Evolutionary conservation across 148 eudicot species (phyloP).

Genomic region (Silene conica): DNA sequence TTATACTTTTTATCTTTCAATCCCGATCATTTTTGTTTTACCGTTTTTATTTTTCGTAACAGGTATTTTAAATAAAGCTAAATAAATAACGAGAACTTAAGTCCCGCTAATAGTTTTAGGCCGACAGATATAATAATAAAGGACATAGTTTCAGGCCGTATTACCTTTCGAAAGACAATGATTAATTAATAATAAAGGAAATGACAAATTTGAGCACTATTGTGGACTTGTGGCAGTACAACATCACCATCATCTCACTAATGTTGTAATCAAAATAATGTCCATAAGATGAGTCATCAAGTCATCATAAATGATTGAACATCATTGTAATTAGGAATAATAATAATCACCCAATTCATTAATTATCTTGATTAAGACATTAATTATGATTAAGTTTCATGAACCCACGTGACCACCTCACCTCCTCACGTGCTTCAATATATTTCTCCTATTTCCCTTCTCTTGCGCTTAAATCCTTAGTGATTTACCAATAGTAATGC

Average conservation of each 20-base stretch:
- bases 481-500: conserved; percentile 7
- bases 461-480: neutral
- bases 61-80: too few relatives aligned
- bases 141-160: too few relatives aligned
- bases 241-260: conserved; percentile 14
- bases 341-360: neutral
- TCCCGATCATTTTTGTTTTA: too few relatives aligned
- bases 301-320: neutral
- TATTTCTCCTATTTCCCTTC: neutral
- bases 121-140: too few relatives aligned
- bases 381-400: conserved; percentile 7
- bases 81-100: too few relatives aligned
- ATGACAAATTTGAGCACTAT: conserved; percentile 8
- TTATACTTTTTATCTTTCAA: too few relatives aligned
- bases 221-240: neutral
- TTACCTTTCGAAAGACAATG: neutral
- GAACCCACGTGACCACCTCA: conserved; percentile 20
- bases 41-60: too few relatives aligned
- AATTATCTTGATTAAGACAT: neutral
- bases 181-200: neutral
- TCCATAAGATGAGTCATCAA: neutral
- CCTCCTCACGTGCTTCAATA: conserved; percentile 22
- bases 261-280: conserved; percentile 14
- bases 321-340: neutral
- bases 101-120: too few relatives aligned